These are phyloP conservation scores for Schwanniomyces polymorphus DNA, from an alignment of 805 yeast species.

Conservation along the genomic window DNA sequence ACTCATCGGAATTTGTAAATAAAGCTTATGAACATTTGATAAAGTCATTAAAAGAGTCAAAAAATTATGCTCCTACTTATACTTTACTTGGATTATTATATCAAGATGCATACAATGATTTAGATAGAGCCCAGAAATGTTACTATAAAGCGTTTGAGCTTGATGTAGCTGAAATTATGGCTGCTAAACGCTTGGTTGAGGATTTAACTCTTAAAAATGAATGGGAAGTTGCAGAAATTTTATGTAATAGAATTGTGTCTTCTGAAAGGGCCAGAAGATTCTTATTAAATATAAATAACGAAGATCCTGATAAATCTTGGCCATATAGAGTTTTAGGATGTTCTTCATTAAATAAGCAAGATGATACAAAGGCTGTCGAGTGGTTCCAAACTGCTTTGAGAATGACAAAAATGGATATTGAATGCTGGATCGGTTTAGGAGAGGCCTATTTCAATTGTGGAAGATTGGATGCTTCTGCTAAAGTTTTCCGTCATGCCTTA, in stretches of 20 bases:
- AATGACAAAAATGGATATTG: slow-evolving; percentile 60
- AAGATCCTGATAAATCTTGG: slow-evolving; percentile 59
- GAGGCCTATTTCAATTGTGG: slow-evolving; percentile 89
- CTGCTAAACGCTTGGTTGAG: slow-evolving; percentile 72
- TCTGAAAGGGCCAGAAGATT: slow-evolving; percentile 60
- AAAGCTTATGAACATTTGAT: slow-evolving; percentile 60
- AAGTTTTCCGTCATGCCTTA: slow-evolving; percentile 72
- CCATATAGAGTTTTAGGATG: slow-evolving; percentile 88
- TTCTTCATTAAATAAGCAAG: slow-evolving; percentile 66
- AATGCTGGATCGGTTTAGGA: slow-evolving; percentile 96
- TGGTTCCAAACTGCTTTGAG: slow-evolving; percentile 87
- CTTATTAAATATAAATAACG: slow-evolving; percentile 30
- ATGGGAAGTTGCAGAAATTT: slow-evolving; percentile 82
- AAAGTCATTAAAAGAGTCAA: slow-evolving; percentile 60
- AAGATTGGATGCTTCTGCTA: slow-evolving; percentile 78
- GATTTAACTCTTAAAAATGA: slow-evolving; percentile 67
- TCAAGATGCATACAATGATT: slow-evolving; percentile 55
- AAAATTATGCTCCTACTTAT: slow-evolving; percentile 74
- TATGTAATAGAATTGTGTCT: slow-evolving; percentile 64
- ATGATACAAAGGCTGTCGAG: slow-evolving; percentile 78
- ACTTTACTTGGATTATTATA: slow-evolving; percentile 81
- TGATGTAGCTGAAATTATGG: slow-evolving; percentile 69
- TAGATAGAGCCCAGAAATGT: slow-evolving; percentile 75
- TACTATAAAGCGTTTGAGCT: slow-evolving; percentile 88
- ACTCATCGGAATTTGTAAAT: slow-evolving; percentile 25